phyloP scores from a whole-genome alignment of 306 rosid genomes.

The Sesbania bispinosa region DNA sequence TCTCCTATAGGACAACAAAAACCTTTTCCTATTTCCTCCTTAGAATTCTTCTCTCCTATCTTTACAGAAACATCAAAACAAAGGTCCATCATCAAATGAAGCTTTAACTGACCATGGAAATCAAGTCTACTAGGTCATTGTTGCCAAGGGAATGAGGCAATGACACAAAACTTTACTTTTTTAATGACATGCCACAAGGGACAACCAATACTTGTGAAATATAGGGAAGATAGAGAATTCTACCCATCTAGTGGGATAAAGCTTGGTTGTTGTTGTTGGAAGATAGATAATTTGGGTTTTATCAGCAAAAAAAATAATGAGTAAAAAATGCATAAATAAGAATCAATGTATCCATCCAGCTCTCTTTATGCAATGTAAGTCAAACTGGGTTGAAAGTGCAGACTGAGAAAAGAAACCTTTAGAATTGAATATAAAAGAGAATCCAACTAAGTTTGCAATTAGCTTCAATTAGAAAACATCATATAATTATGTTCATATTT shows the following conservation, averaged over 20 bases:
- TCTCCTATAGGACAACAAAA: constrained; percentile 2
- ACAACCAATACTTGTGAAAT: too few species aligned
- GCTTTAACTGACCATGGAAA: background rate
- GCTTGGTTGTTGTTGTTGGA: too few species aligned
- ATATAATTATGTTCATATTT: constrained; percentile 11
- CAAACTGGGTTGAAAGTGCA: background rate
- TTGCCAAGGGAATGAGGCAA: background rate
- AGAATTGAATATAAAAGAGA: constrained; percentile 1
- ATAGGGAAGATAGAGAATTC: too few species aligned
- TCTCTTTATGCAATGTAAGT: background rate
- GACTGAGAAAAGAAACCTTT: background rate
- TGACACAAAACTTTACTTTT: background rate
- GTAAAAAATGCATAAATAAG: background rate
- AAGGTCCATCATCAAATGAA: background rate
- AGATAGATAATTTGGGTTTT: background rate
- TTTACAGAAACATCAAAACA: background rate
- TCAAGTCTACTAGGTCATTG: background rate
- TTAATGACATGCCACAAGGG: background rate
- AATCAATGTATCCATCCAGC: background rate
- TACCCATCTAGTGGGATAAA: too few species aligned
- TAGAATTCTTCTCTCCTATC: background rate
- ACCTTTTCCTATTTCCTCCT: background rate
- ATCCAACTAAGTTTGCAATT: background rate
- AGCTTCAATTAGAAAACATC: background rate
- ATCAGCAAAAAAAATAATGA: background rate